A percentile compares a stretch with the other conserved stretches of the same genome.
Conservation (phyloP, 1,284 basidiomycete genomes). For the Sanguinoderma infundibulare region DNA sequence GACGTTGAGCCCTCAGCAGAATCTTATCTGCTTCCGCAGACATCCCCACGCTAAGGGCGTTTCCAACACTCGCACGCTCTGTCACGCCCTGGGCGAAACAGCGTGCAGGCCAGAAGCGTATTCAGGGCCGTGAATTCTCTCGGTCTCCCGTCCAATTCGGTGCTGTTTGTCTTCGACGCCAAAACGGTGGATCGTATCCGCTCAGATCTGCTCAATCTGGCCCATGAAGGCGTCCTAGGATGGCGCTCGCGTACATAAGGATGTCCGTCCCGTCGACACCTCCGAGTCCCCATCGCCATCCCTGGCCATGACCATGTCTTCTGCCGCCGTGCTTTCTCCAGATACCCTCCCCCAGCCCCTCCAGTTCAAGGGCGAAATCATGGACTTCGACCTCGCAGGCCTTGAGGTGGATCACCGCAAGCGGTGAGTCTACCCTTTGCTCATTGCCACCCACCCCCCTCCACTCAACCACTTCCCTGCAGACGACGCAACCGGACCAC, state of each 20-base stretch:
- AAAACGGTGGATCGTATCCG: conserved; percentile 27
- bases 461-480: conserved; percentile 3
- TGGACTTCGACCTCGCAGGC: conserved; percentile 67
- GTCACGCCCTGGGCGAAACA: conserved; percentile 31
- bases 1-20: conserved; percentile 27
- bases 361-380: conserved; percentile 67
- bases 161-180: conserved; percentile 28
- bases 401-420: conserved; percentile 68
- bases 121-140: conserved; percentile 32
- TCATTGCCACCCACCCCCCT: background rate
- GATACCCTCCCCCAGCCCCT: conserved; percentile 36
- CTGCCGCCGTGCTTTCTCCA: conserved; percentile 31
- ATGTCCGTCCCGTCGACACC: conserved; percentile 28
- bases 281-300: conserved; percentile 24
- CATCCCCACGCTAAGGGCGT: conserved; percentile 20
- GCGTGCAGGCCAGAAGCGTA: conserved; percentile 30
- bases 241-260: conserved; percentile 35
- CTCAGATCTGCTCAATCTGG: conserved; percentile 31
- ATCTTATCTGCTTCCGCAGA: conserved; percentile 33
- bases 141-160: conserved; percentile 29
- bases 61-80: conserved; percentile 33
- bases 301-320: conserved; percentile 37
- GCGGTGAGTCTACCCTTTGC: conserved; percentile 27
- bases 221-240: conserved; percentile 28
- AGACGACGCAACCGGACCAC: conserved; percentile 87